phyloP scores from a whole-genome alignment of 2,329 filamentous ascomycete species.

The Neoarthrinium moseri region DNA sequence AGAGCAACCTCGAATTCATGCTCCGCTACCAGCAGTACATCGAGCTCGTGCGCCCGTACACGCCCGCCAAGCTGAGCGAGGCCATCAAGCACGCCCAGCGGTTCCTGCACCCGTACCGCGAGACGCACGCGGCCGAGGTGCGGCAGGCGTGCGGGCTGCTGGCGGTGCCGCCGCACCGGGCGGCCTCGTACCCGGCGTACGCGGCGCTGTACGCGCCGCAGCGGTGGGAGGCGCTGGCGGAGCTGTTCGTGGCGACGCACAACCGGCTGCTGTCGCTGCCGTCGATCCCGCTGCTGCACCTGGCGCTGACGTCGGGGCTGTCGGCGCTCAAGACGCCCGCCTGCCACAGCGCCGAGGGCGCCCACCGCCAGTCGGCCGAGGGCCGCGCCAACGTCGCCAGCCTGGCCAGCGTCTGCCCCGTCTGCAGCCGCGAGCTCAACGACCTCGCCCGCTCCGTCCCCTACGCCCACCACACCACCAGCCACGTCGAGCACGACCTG shows the following conservation, averaged over 20 bases:
- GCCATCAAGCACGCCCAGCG: constrained; percentile 82
- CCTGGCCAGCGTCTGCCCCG: constrained; percentile 76
- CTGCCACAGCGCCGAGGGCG: constrained; percentile 64
- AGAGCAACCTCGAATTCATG: constrained; percentile 89
- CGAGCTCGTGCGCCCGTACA: constrained; percentile 68
- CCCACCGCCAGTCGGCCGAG: constrained; percentile 24
- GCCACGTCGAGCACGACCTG: constrained; percentile 84
- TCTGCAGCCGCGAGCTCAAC: constrained; percentile 94
- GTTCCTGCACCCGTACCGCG: constrained; percentile 69
- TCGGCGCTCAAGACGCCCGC: constrained; percentile 94
- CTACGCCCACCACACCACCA: constrained; percentile 94
- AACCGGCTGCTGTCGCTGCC: constrained; percentile 84
- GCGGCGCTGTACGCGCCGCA: constrained; percentile 66
- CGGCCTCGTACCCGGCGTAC: constrained; percentile 33
- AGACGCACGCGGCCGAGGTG: constrained; percentile 68
- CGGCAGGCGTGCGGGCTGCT: constrained; percentile 76
- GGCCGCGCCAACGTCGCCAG: constrained; percentile 40
- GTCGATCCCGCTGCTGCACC: constrained; percentile 79
- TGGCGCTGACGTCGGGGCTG: constrained; percentile 85
- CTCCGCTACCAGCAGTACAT: constrained; percentile 93
- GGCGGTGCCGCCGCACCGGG: constrained; percentile 65
- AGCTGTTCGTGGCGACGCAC: constrained; percentile 81
- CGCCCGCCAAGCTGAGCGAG: constrained; percentile 63
- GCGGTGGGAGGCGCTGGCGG: constrained; percentile 75
- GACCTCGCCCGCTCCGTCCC: constrained; percentile 85